phyloP scores from a whole-genome alignment of 2,329 filamentous ascomycete species.

The Cryphonectria radicalis region DNA sequence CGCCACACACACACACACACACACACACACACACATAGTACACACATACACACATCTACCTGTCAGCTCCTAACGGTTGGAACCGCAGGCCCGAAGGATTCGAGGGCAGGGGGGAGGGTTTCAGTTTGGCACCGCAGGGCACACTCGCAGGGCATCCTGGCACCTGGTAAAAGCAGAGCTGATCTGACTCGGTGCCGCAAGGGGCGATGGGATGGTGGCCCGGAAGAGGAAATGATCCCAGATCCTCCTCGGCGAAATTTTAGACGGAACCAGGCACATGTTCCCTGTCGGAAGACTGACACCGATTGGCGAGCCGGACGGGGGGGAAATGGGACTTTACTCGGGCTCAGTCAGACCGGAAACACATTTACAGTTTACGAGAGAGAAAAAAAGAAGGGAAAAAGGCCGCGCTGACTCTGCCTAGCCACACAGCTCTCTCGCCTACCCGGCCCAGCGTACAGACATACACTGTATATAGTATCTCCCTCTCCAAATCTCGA shows the following conservation, averaged over 20 bases:
- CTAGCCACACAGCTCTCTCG: not conserved
- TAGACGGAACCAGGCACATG: not conserved
- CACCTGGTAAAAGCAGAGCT: not conserved
- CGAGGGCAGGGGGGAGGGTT: not conserved
- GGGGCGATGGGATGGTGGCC: not conserved
- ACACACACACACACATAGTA: too few species aligned
- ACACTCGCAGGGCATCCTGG: not conserved
- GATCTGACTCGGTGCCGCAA: constrained; percentile 6
- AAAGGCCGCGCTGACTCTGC: not conserved
- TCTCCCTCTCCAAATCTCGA: not conserved
- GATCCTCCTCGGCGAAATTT: constrained; percentile 11
- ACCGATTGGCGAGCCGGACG: constrained; percentile 1
- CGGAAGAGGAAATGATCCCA: constrained; percentile 8
- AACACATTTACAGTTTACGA: not conserved
- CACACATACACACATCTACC: not conserved
- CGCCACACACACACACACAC: too few species aligned
- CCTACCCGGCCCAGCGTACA: not conserved
- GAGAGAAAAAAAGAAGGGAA: not conserved
- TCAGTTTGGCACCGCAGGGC: not conserved
- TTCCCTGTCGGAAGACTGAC: constrained; percentile 2
- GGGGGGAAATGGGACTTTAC: not conserved
- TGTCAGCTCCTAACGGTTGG: not conserved
- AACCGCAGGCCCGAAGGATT: not conserved
- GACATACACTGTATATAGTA: not conserved
- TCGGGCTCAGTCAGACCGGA: not conserved